These are phyloP conservation scores for Tardiomyces depauwii DNA, from an alignment of 1,139 yeast genomes.

Conservation along the genomic window DNA sequence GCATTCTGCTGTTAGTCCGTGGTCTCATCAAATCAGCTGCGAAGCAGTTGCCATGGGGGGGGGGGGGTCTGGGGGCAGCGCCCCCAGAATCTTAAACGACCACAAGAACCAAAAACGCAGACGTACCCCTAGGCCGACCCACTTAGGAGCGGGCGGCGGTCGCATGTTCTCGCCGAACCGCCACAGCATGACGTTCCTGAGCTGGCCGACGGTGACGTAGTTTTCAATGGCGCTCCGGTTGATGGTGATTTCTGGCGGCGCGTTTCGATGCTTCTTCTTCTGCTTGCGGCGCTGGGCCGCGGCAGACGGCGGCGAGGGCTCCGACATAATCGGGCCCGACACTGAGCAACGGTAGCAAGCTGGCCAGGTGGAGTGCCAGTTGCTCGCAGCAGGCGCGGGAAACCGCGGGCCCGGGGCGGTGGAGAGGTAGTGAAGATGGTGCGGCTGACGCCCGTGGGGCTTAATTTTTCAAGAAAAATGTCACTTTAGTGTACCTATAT, in stretches of 20 bases:
- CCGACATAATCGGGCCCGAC: too few relatives aligned
- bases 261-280: slow-evolving; percentile 11
- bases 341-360: too few relatives aligned
- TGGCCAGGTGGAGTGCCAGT: too few relatives aligned
- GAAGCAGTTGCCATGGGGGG: too few relatives aligned
- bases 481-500: too few relatives aligned
- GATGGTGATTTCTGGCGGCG: slow-evolving; percentile 19
- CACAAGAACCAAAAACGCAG: not conserved
- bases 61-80: too few relatives aligned
- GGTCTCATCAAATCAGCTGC: not conserved
- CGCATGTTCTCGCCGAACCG: slow-evolving; percentile 1
- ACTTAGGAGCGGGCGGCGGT: slow-evolving; percentile 7
- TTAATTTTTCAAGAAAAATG: too few relatives aligned
- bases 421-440: too few relatives aligned
- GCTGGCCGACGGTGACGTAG: slow-evolving; percentile 18
- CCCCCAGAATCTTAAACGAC: not conserved
- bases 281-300: not conserved
- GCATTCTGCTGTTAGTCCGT: not conserved
- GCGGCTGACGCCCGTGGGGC: too few relatives aligned
- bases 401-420: too few relatives aligned
- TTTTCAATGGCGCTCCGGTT: slow-evolving; percentile 12
- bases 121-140: slow-evolving; percentile 8
- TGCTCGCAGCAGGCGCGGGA: too few relatives aligned
- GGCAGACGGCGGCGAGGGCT: not conserved
- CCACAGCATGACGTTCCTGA: slow-evolving; percentile 41